phyloP scores from a whole-genome alignment of 352 stramenopile genomes.

The Globisporangium acanthophoron region DNA sequence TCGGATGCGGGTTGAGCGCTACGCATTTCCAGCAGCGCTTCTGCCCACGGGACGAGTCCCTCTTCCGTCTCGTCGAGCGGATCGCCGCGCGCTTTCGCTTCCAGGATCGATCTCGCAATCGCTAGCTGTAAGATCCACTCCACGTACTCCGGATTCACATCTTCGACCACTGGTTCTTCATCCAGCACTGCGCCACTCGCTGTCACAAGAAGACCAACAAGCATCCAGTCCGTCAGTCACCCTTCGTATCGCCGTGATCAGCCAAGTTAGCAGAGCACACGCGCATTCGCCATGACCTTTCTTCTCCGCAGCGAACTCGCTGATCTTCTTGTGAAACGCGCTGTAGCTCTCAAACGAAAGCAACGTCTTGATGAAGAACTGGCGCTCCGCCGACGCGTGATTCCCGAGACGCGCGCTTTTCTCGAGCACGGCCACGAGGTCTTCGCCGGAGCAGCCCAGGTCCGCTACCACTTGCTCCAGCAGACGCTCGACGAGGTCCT shows the following conservation, averaged over 20 bases:
- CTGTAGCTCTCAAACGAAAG: slow-evolving; percentile 68
- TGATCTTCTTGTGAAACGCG: slow-evolving; percentile 53
- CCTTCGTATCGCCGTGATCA: not conserved
- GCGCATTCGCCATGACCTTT: slow-evolving; percentile 11
- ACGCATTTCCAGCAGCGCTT: slow-evolving; percentile 55
- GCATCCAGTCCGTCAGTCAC: not conserved
- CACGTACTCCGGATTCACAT: slow-evolving; percentile 16
- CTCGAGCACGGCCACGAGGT: slow-evolving; percentile 47
- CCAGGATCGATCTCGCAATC: slow-evolving; percentile 62
- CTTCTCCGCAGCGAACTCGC: slow-evolving; percentile 42
- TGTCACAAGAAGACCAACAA: not conserved
- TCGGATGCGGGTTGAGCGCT: slow-evolving; percentile 9
- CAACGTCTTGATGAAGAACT: slow-evolving; percentile 66
- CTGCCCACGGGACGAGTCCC: slow-evolving; percentile 52
- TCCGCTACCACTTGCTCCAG: slow-evolving; percentile 55
- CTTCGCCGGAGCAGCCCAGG: slow-evolving; percentile 50
- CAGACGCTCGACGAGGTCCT: slow-evolving; percentile 57
- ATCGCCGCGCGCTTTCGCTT: slow-evolving; percentile 45
- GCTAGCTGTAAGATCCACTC: slow-evolving; percentile 68
- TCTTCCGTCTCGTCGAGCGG: slow-evolving; percentile 45
- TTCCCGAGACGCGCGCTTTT: slow-evolving; percentile 28
- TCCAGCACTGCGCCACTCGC: slow-evolving; percentile 3
- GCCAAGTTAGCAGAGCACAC: not conserved
- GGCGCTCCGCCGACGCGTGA: slow-evolving; percentile 34
- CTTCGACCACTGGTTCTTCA: not conserved